Evolutionary conservation across 2,329 filamentous ascomycete species (phyloP).

Genomic region (Colletotrichum endophyticum): DNA sequence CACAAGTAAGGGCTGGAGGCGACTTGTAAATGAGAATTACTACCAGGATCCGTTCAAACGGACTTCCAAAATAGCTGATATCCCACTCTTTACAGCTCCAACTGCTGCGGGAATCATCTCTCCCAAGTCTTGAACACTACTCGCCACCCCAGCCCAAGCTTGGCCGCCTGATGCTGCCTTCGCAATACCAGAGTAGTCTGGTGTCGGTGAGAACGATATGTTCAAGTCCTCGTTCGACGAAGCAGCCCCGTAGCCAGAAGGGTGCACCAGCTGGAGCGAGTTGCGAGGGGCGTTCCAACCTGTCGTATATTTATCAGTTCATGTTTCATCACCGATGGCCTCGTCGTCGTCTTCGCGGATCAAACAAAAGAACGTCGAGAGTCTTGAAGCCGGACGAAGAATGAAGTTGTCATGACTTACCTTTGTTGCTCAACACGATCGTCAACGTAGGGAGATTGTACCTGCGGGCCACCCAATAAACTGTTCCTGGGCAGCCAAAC

Average conservation of each 20-base stretch:
- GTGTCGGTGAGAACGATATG: constrained; percentile 48
- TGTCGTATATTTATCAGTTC: constrained; percentile 3
- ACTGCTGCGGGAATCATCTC: constrained; percentile 53
- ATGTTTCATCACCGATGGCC: not conserved
- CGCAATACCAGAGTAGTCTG: constrained; percentile 41
- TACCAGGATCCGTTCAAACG: not conserved
- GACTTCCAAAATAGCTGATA: constrained; percentile 58
- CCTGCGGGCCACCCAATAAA: constrained; percentile 60
- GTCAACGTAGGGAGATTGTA: constrained; percentile 61
- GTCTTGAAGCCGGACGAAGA: not conserved
- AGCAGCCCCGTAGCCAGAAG: constrained; percentile 42
- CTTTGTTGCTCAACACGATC: constrained; percentile 62
- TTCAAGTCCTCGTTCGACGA: constrained; percentile 51
- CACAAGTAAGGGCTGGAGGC: not conserved
- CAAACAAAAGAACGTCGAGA: not conserved
- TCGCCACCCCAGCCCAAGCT: constrained; percentile 53
- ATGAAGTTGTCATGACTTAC: constrained; percentile 30
- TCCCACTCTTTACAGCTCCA: constrained; percentile 53
- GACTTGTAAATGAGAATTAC: not conserved
- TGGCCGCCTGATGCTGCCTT: constrained; percentile 45
- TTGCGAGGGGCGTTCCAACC: constrained; percentile 51
- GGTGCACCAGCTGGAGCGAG: constrained; percentile 49
- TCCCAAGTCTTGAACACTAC: constrained; percentile 51
- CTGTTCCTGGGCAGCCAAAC: constrained; percentile 58
- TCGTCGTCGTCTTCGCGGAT: not conserved